Conservation (phyloP, 768 basidiomycete genomes). For the Russula ochroleuca region DNA sequence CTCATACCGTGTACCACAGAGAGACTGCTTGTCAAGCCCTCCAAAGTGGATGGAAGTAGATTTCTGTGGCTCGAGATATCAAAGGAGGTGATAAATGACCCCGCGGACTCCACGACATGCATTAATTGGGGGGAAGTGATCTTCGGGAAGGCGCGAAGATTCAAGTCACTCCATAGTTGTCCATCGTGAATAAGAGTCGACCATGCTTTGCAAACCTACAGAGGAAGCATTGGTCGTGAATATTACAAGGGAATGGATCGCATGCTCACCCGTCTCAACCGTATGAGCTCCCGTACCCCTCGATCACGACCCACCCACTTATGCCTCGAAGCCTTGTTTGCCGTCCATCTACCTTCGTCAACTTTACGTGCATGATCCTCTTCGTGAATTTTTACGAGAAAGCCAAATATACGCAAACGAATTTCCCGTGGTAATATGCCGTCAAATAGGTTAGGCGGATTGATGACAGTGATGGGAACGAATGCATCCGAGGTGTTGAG, state of each 20-base stretch:
- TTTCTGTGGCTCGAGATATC: slow-evolving; percentile 59
- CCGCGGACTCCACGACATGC: slow-evolving; percentile 51
- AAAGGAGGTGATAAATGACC: slow-evolving; percentile 59
- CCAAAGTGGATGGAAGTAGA: slow-evolving; percentile 47
- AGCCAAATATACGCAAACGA: slow-evolving; percentile 53
- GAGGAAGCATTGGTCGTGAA: slow-evolving; percentile 14
- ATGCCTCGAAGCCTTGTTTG: slow-evolving; percentile 54
- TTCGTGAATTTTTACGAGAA: slow-evolving; percentile 55
- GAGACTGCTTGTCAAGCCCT: slow-evolving; percentile 51
- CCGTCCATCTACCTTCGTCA: slow-evolving; percentile 53
- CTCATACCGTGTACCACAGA: slow-evolving; percentile 40
- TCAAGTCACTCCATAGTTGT: slow-evolving; percentile 72
- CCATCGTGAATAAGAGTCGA: slow-evolving; percentile 74
- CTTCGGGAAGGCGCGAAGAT: slow-evolving; percentile 59
- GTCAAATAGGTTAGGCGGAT: slow-evolving; percentile 58
- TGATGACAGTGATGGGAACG: slow-evolving; percentile 43
- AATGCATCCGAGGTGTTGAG: slow-evolving; percentile 47
- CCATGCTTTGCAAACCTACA: slow-evolving; percentile 76
- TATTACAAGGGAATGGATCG: not conserved
- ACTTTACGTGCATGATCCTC: slow-evolving; percentile 49
- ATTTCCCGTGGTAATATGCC: slow-evolving; percentile 68
- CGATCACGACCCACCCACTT: slow-evolving; percentile 74
- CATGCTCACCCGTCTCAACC: slow-evolving; percentile 66
- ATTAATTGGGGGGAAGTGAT: slow-evolving; percentile 49
- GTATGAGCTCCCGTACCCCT: slow-evolving; percentile 74